Conservation (phyloP, 441 rosid species). For the Euphorbia schlechtendalii region DNA sequence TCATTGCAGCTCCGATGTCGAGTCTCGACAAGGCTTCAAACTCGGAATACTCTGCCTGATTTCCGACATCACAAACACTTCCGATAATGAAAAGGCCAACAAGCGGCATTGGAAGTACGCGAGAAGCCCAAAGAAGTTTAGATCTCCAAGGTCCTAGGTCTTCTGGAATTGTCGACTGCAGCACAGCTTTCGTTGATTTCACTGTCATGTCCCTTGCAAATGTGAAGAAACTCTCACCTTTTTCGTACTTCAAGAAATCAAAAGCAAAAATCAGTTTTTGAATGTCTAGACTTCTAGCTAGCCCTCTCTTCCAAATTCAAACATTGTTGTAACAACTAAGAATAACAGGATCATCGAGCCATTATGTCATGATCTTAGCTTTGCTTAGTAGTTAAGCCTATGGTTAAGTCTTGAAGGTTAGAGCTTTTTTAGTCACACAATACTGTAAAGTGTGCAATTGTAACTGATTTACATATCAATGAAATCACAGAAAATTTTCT, state of each 20-base stretch:
- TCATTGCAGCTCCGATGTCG: constrained; percentile 82
- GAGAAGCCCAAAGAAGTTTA: constrained; percentile 91
- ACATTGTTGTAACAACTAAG: background rate
- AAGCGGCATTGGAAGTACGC: constrained; percentile 95
- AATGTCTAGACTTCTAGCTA: no score
- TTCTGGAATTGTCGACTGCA: constrained; percentile 52
- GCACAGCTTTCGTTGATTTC: constrained; percentile 72
- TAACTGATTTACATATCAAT: no score
- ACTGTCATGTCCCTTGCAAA: constrained; percentile 87
- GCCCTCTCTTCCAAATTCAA: background rate
- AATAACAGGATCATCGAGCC: no score
- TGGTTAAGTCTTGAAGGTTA: no score
- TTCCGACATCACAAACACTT: constrained; percentile 56
- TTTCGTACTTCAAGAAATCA: constrained; percentile 50
- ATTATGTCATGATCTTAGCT: no score
- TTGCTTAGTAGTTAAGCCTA: no score
- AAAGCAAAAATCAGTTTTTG: constrained; percentile 16
- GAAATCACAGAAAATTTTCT: no score
- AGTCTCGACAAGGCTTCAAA: constrained; percentile 81
- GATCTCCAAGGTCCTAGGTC: constrained; percentile 84
- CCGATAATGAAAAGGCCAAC: constrained; percentile 79
- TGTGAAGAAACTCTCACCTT: constrained; percentile 84
- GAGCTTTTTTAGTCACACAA: no score
- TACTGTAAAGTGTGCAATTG: no score
- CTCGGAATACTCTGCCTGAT: constrained; percentile 66